Evolutionary conservation across 257 asterid genomes (phyloP).

Genomic region (Solanum peruvianum): DNA sequence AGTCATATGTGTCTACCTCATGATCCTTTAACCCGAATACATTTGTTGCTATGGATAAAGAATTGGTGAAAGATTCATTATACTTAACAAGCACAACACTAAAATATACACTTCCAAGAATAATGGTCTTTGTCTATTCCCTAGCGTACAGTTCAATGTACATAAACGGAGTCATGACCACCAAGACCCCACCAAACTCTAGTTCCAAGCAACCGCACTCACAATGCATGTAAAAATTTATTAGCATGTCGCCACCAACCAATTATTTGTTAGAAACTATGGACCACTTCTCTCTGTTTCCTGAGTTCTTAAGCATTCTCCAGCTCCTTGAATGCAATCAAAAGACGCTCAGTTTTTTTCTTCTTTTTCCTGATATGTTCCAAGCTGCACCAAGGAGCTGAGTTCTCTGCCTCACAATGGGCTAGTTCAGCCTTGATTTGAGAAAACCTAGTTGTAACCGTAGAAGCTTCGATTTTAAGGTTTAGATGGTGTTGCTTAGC

Average conservation of each 20-base stretch:
- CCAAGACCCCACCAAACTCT: background rate
- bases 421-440: constrained; percentile 15
- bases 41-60: background rate
- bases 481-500: background rate
- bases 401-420: constrained; percentile 18
- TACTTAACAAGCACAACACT: background rate
- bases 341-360: constrained; percentile 12
- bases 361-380: constrained; percentile 8
- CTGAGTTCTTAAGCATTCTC: constrained; percentile 15
- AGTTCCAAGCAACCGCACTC: background rate
- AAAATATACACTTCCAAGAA: background rate
- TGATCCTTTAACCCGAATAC: background rate
- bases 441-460: constrained; percentile 19
- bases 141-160: background rate
- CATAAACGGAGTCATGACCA: background rate
- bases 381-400: constrained; percentile 1
- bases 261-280: background rate
- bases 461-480: constrained; percentile 13
- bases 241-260: background rate
- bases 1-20: background rate
- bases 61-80: background rate
- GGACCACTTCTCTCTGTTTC: constrained; percentile 8
- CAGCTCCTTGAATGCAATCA: constrained; percentile 8
- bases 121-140: background rate
- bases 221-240: background rate